phyloP scores from a whole-genome alignment of 2,329 filamentous ascomycete genomes.

The Botrytis fragariae region DNA sequence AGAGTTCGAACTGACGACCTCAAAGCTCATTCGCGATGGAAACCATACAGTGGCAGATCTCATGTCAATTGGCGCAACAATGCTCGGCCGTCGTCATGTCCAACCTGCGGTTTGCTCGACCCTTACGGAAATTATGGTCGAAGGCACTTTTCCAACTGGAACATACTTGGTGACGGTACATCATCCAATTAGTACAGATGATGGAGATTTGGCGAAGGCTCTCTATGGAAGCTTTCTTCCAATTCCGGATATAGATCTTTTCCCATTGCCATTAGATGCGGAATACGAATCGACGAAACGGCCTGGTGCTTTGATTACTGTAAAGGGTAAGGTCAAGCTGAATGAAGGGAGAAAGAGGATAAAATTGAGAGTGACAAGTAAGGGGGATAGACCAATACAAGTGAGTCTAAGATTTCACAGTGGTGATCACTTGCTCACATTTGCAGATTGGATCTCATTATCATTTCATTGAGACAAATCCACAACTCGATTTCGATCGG shows the following conservation, averaged over 20 bases:
- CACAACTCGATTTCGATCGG: slow-evolving; percentile 84
- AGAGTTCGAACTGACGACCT: slow-evolving; percentile 23
- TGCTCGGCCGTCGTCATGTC: slow-evolving; percentile 92
- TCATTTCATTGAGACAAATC: slow-evolving; percentile 94
- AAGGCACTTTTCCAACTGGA: slow-evolving; percentile 87
- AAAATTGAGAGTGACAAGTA: slow-evolving; percentile 74
- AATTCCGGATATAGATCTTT: slow-evolving; percentile 65
- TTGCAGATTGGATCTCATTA: slow-evolving; percentile 80
- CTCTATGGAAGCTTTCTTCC: slow-evolving; percentile 91
- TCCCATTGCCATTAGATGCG: slow-evolving; percentile 62
- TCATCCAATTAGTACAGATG: slow-evolving; percentile 79
- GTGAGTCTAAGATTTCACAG: slow-evolving; percentile 44
- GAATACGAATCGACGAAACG: slow-evolving; percentile 66
- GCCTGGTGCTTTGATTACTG: slow-evolving; percentile 76
- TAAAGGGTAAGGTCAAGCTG: slow-evolving; percentile 62
- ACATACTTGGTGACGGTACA: slow-evolving; percentile 95
- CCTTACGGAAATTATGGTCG: slow-evolving; percentile 83
- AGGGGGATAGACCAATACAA: slow-evolving; percentile 86
- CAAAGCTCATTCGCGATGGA: slow-evolving; percentile 87
- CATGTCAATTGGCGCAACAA: slow-evolving; percentile 85
- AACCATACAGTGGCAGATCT: slow-evolving; percentile 88
- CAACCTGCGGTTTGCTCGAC: slow-evolving; percentile 76
- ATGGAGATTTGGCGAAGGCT: slow-evolving; percentile 82
- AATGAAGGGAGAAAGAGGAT: slow-evolving; percentile 75
- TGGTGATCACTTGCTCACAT: slow-evolving; percentile 17